phyloP scores from a whole-genome alignment of 306 rosid species.

The Gastrolobium bilobum region DNA sequence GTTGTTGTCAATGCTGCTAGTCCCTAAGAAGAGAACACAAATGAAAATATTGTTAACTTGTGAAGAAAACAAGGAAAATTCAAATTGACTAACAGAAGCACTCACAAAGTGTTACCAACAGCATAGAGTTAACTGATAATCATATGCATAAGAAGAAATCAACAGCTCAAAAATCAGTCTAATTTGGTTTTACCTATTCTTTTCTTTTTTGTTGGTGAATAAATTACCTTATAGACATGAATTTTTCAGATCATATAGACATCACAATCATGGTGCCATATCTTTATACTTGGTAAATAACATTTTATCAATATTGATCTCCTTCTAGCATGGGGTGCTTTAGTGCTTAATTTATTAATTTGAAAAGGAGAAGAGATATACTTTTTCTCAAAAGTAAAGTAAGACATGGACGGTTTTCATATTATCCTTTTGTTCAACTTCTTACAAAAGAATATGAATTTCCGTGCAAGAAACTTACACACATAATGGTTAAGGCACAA shows the following conservation, averaged over 20 bases:
- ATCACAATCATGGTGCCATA: constrained; percentile 31
- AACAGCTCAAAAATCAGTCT: background rate
- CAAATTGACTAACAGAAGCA: constrained; percentile 1
- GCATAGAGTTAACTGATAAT: background rate
- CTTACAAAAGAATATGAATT: background rate
- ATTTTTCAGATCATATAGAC: background rate
- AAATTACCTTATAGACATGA: constrained; percentile 22
- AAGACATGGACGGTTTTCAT: constrained; percentile 17
- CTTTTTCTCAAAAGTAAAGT: constrained; percentile 33
- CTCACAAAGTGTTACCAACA: background rate
- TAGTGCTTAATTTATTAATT: constrained; percentile 34
- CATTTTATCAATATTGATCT: constrained; percentile 39
- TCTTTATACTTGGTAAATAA: constrained; percentile 27
- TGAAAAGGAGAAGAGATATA: constrained; percentile 25
- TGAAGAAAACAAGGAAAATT: background rate
- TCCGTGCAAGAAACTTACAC: background rate
- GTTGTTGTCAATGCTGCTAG: constrained; percentile 86
- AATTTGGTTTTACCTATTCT: background rate
- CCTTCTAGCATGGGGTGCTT: constrained; percentile 23
- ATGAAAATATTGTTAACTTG: constrained; percentile 6
- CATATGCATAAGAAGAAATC: background rate
- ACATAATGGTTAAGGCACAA: background rate
- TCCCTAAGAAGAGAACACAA: constrained; percentile 62
- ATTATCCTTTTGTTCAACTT: background rate
- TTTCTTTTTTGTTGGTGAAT: constrained; percentile 8